These are phyloP conservation scores for Mycena olivaceomarginata DNA, from an alignment of 768 basidiomycete species.

Conservation along the genomic window DNA sequence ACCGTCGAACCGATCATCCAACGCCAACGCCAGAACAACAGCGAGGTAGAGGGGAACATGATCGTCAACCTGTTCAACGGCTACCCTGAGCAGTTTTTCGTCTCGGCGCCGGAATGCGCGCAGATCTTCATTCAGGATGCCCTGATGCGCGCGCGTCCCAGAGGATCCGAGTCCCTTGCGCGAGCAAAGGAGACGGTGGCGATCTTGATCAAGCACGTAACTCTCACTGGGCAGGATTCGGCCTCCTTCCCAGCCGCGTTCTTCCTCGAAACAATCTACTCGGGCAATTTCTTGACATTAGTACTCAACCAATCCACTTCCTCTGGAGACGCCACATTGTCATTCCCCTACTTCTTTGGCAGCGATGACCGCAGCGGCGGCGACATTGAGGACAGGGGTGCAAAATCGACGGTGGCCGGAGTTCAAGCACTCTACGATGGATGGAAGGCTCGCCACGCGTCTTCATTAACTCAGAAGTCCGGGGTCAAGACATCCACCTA, in stretches of 20 bases:
- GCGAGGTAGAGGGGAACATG: constrained; percentile 30
- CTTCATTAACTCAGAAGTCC: constrained; percentile 25
- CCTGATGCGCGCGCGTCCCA: constrained; percentile 27
- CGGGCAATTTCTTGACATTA: constrained; percentile 35
- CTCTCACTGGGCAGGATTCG: constrained; percentile 7
- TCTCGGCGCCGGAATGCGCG: constrained; percentile 31
- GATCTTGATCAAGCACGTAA: constrained; percentile 24
- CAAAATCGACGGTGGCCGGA: constrained; percentile 41
- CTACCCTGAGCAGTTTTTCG: constrained; percentile 28
- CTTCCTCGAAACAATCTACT: constrained; percentile 40
- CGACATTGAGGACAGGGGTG: constrained; percentile 43
- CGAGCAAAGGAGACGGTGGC: constrained; percentile 26
- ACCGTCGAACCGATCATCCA: constrained; percentile 34
- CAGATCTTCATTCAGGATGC: constrained; percentile 37
- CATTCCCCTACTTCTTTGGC: constrained; percentile 41
- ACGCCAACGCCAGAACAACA: constrained; percentile 30
- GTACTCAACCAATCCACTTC: constrained; percentile 23
- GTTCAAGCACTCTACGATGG: constrained; percentile 38
- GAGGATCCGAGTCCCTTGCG: constrained; percentile 25
- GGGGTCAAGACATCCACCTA: constrained; percentile 20
- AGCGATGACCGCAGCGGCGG: constrained; percentile 41
- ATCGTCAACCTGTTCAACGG: constrained; percentile 25
- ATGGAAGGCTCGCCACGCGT: constrained; percentile 38
- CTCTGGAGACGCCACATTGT: constrained; percentile 18
- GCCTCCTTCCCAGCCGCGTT: constrained; percentile 37